Percentiles rank a stretch among this genome's conserved stretches.
Conservation (phyloP, 371 early-diverging fungal species). For the Rhizopus arrhizus region DNA sequence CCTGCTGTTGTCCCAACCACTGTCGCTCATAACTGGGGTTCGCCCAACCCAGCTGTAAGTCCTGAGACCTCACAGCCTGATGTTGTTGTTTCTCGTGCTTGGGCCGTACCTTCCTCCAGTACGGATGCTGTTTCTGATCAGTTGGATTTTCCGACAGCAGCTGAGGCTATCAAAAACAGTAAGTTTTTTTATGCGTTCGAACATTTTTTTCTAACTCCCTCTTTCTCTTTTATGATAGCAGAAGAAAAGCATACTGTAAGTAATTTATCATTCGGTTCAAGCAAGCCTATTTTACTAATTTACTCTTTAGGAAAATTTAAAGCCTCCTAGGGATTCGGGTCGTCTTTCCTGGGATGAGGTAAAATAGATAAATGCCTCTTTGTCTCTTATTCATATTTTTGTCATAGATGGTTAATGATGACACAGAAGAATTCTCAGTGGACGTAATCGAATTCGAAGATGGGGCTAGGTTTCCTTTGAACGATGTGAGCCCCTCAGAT, state of each 20-base stretch:
- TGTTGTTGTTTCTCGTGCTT: conserved; percentile 19
- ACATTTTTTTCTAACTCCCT: conserved; percentile 4
- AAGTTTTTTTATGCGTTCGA: conserved; percentile 13
- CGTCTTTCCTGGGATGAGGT: conserved; percentile 43
- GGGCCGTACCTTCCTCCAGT: conserved; percentile 17
- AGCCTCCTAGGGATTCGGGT: no score
- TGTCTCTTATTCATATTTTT: neutral
- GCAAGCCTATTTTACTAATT: neutral
- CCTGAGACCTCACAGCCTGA: conserved; percentile 10
- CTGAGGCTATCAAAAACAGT: conserved; percentile 30
- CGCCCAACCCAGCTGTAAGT: conserved; percentile 24
- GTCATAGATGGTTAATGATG: conserved; percentile 35
- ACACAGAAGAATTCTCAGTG: conserved; percentile 28
- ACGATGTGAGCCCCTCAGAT: conserved; percentile 40
- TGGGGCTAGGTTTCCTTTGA: conserved; percentile 26
- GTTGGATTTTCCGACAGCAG: conserved; percentile 36
- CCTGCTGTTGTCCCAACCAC: conserved; percentile 10
- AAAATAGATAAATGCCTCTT: neutral
- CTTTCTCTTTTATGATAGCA: neutral
- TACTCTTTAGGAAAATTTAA: no score
- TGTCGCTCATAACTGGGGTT: conserved; percentile 36
- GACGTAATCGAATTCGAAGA: conserved; percentile 38
- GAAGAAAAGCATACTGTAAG: conserved; percentile 13
- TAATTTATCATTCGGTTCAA: neutral
- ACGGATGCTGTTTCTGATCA: conserved; percentile 9